Evolutionary conservation across 1,139 yeast genomes (phyloP), one percentile per base, ranked within the genome.

Genomic region (Kodamaea sp.): DNA sequence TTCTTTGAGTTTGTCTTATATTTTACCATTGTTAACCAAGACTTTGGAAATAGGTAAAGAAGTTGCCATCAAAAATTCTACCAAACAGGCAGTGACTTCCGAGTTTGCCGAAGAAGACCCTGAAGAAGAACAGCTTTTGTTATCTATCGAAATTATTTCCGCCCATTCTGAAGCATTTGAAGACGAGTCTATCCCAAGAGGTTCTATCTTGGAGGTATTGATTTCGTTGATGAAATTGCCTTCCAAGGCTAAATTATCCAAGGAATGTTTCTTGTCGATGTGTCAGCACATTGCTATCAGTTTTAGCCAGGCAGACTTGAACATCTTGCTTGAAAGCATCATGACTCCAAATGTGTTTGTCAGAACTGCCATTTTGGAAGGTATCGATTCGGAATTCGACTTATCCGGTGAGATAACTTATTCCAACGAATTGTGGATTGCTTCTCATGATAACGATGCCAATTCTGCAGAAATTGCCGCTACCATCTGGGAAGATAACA

Each of bases 401-500:
- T 62, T 92, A 35, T 63, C 71, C n/a, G 71, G 78, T 0, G 70
- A 65, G 28, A 48, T 77, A 53, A 61, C 65, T 6, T 77, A 75
- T 50, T 70, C 83, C 18, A 77, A 72, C 38, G 95, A 90, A 55
- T 61, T 92, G 21, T 90, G 86, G 80, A 81, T 94, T 39, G 75
- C 86, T 13, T 73, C 77, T 39, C 89, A 83, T 54, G 96, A 89
- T 53, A 80, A 78, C 30, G 89, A 83, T 37, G 72, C 69, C 11
- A 63, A 70, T 15, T 79, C 80, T 39, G 73, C 80, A 11, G 83
- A 78, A 27, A 52, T 83, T 21, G 96, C 97, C 0, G 62, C 64
- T 18, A 83, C 92, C 2, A 84, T 94, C 39, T 94, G 97, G 97
- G 73, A 76, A 21, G 96, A 89, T 47, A 87, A 80, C 52, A 70